Evolutionary conservation across 345 rosid species (phyloP), one percentile per base, ranked within the genome.

Genomic region (Lepidium africanum): DNA sequence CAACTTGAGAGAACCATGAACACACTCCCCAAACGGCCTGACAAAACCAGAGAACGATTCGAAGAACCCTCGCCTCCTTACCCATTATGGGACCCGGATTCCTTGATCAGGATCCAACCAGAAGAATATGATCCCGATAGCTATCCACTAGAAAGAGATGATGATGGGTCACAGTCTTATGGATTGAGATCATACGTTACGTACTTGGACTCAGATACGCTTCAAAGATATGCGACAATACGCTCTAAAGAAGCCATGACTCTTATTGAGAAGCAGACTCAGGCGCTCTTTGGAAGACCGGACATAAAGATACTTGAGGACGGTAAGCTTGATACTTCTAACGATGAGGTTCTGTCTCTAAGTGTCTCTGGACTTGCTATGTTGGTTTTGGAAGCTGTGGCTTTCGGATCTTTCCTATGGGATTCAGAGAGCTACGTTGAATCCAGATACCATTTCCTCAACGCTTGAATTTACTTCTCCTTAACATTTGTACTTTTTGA

Each of bases 381-480:
- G 97, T 81, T 90, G 58, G 85, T 88, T 15, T 59, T 93, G 82
- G 97, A 93, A 81, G 98, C 98, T 3, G 94, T 85, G 40, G 84
- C 89, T 35, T 88, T 90, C 19, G 98, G 98, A 46, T 85, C 98
- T 9, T 90, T 93, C 81, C 62, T 87, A 15, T 93, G 98, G 97
- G 98, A 93, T 74, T 75, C 91, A 5, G 98, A 93, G 66, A 86
- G 82, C 77, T 84, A 88, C 40, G 96, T 85, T 39, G 98, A 93
- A 72, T 81, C 94, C 53, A 93, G 84, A 59, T 82, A 83, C 73
- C 87, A 85, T 8, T 88, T 90, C 43, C 62, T 93, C 47, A 86
- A 81, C 60, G 78, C 89, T 80, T 88, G 52, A 69, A 67, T 36
- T 43, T 52, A 25, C 16, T 43, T 17, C 35, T 53, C 32, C 7